These are phyloP conservation scores for Chytriomyces sp. DNA, from an alignment of 192 early-diverging fungal genomes.

Conservation along the genomic window DNA sequence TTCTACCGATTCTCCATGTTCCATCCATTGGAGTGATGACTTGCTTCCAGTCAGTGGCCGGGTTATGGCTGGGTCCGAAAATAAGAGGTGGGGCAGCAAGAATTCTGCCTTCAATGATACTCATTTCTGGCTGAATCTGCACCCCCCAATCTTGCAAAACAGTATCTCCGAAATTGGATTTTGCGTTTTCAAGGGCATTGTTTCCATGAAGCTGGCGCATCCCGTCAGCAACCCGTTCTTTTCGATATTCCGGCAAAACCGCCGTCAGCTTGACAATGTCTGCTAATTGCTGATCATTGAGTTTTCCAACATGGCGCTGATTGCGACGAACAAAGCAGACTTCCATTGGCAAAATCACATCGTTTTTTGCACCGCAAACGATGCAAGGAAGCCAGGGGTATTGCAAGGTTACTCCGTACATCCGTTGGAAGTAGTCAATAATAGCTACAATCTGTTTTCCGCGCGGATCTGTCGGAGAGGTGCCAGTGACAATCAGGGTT, in stretches of 20 bases:
- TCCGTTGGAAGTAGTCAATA: slow-evolving; percentile 70
- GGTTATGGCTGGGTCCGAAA: slow-evolving; percentile 23
- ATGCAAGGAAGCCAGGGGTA: slow-evolving; percentile 76
- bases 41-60: background rate
- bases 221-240: slow-evolving; percentile 34
- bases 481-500: slow-evolving; percentile 32
- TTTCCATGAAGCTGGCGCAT: slow-evolving; percentile 67
- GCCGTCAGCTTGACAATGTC: slow-evolving; percentile 39
- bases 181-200: slow-evolving; percentile 55
- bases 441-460: slow-evolving; percentile 54
- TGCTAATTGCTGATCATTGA: slow-evolving; percentile 79
- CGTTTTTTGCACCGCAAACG: slow-evolving; percentile 59
- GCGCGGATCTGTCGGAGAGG: background rate
- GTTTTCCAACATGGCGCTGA: slow-evolving; percentile 76
- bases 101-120: slow-evolving; percentile 49
- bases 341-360: slow-evolving; percentile 79
- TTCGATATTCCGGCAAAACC: slow-evolving; percentile 25
- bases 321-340: slow-evolving; percentile 74
- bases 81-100: slow-evolving; percentile 23
- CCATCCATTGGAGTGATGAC: slow-evolving; percentile 33
- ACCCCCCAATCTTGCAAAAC: slow-evolving; percentile 50
- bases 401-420: slow-evolving; percentile 65
- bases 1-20: slow-evolving; percentile 36
- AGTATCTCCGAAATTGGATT: slow-evolving; percentile 59
- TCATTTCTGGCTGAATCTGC: slow-evolving; percentile 58